phyloP scores from a whole-genome alignment of 2,329 filamentous ascomycete genomes.

The Paracamarosporium sp. region DNA sequence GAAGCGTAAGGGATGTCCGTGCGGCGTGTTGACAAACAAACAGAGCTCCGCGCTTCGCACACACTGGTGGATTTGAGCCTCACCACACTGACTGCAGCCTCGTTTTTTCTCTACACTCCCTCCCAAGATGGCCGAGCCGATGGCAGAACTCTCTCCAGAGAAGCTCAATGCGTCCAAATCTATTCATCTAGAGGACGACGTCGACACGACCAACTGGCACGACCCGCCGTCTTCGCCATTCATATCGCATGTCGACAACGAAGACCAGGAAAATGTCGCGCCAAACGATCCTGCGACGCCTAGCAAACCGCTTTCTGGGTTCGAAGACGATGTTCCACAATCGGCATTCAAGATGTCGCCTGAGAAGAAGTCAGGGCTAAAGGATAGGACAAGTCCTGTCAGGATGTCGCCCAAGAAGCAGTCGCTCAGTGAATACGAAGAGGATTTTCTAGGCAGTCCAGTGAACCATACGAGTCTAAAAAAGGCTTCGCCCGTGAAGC shows the following conservation, averaged over 20 bases:
- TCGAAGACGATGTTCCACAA: slow-evolving; percentile 35
- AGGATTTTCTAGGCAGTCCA: slow-evolving; percentile 16
- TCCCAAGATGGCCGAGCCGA: slow-evolving; percentile 38
- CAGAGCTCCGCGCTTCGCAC: slow-evolving; percentile 15
- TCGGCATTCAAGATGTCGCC: slow-evolving; percentile 42
- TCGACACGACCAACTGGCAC: slow-evolving; percentile 45
- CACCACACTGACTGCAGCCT: slow-evolving; percentile 23
- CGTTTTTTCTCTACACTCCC: slow-evolving; percentile 12
- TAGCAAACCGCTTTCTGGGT: slow-evolving; percentile 23
- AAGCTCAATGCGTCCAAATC: slow-evolving; percentile 32
- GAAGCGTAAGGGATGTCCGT: slow-evolving; percentile 12
- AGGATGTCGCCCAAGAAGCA: slow-evolving; percentile 40
- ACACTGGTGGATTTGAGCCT: neutral
- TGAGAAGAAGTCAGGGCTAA: slow-evolving; percentile 32
- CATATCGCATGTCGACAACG: slow-evolving; percentile 50
- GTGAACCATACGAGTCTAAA: slow-evolving; percentile 25
- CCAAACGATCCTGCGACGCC: slow-evolving; percentile 32
- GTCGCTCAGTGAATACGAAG: slow-evolving; percentile 33
- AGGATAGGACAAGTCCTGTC: slow-evolving; percentile 36
- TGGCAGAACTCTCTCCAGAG: slow-evolving; percentile 37
- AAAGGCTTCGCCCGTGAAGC: slow-evolving; percentile 36
- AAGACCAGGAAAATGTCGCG: slow-evolving; percentile 47
- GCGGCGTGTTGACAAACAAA: slow-evolving; percentile 17
- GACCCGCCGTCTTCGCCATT: slow-evolving; percentile 58
- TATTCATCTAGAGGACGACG: slow-evolving; percentile 33